Conservation (phyloP, 306 rosid species). For the Senna tora region DNA sequence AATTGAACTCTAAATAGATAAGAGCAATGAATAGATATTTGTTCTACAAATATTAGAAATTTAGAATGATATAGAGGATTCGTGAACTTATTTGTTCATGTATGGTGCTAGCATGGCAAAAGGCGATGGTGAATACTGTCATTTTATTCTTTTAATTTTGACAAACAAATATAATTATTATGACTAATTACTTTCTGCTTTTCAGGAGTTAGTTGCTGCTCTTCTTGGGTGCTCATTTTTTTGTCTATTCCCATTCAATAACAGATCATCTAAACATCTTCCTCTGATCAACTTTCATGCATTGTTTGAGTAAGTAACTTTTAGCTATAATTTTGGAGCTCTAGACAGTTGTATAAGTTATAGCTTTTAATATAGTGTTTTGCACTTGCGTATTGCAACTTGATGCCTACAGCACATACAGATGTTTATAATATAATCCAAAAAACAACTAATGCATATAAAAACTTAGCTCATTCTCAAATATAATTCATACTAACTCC, state of each 20-base stretch:
- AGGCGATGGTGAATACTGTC: not conserved
- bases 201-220: slow-evolving; percentile 86
- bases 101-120: slow-evolving; percentile 6
- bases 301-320: slow-evolving; percentile 75
- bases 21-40: not conserved
- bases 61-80: not conserved
- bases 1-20: not conserved
- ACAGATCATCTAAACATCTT: slow-evolving; percentile 61
- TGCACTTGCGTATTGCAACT: not conserved
- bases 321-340: slow-evolving; percentile 21
- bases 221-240: slow-evolving; percentile 88
- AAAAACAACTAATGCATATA: too few species aligned
- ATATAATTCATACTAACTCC: too few species aligned
- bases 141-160: slow-evolving; percentile 1
- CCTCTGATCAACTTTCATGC: slow-evolving; percentile 73
- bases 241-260: slow-evolving; percentile 69
- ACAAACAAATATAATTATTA: slow-evolving; percentile 13
- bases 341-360: not conserved
- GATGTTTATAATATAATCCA: too few species aligned
- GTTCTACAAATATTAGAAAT: not conserved
- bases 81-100: not conserved
- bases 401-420: too few species aligned
- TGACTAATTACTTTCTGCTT: slow-evolving; percentile 34
- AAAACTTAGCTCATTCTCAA: too few species aligned
- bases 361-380: not conserved